These are phyloP conservation scores for Pseudogymnoascus sp. DNA, from an alignment of 2,329 filamentous ascomycete genomes.

Conservation along the genomic window DNA sequence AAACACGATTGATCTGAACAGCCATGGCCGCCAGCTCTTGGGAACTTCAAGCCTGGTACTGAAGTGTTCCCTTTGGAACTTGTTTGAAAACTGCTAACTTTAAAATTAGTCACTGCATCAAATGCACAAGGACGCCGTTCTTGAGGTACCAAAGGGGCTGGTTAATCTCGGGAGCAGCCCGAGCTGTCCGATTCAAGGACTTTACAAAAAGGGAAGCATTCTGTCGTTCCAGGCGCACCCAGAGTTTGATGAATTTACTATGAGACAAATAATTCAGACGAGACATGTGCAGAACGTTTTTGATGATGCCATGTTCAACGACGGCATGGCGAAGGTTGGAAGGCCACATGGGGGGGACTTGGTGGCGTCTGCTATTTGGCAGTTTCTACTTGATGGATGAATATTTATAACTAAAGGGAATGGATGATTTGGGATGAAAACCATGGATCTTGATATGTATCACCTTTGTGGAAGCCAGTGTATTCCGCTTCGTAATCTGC, in stretches of 20 bases:
- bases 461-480: background rate
- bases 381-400: background rate
- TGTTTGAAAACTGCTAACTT: background rate
- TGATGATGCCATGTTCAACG: constrained; percentile 58
- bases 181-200: constrained; percentile 67
- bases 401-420: background rate
- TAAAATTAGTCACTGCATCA: constrained; percentile 36
- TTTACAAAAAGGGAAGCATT: constrained; percentile 58
- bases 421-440: background rate
- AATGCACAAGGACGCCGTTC: constrained; percentile 78
- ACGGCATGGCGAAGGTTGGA: constrained; percentile 35
- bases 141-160: constrained; percentile 52
- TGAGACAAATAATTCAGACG: constrained; percentile 57
- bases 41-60: background rate
- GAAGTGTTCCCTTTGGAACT: background rate
- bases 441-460: background rate
- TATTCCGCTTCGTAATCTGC: background rate
- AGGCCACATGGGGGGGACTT: background rate
- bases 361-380: background rate
- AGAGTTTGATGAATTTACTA: constrained; percentile 68
- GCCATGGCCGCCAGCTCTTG: background rate
- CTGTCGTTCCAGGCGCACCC: constrained; percentile 82
- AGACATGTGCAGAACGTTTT: constrained; percentile 63
- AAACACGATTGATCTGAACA: background rate
- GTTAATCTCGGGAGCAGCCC: constrained; percentile 57